These are phyloP conservation scores for Boletus pseudopeckii DNA, from an alignment of 768 basidiomycete species.

Conservation along the genomic window DNA sequence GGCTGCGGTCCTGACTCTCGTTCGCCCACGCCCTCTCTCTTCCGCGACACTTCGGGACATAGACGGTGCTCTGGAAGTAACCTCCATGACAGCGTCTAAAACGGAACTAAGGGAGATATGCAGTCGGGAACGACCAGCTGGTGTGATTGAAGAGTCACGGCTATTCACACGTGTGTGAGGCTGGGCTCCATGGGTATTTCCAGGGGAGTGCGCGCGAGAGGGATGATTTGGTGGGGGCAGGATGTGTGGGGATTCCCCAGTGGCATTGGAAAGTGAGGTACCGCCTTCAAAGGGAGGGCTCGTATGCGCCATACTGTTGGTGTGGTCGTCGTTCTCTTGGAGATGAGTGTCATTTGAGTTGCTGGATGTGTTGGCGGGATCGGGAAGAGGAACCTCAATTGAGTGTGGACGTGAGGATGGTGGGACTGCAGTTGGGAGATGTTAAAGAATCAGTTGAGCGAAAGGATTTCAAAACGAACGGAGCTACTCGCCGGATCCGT, in stretches of 20 bases:
- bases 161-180: not conserved
- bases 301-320: not conserved
- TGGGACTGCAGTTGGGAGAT: not conserved
- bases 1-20: slow-evolving; percentile 11
- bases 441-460: not conserved
- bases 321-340: not conserved
- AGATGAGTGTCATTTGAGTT: slow-evolving; percentile 1
- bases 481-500: not conserved
- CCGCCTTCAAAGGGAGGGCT: not conserved
- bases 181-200: not conserved
- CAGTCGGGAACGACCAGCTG: slow-evolving; percentile 12
- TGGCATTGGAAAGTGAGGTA: slow-evolving; percentile 32
- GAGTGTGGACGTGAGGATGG: not conserved
- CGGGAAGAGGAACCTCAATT: not conserved
- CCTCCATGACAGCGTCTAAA: slow-evolving; percentile 19
- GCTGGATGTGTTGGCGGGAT: slow-evolving; percentile 1
- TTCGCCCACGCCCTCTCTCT: slow-evolving; percentile 24
- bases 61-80: slow-evolving; percentile 14
- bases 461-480: not conserved
- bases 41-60: slow-evolving; percentile 34
- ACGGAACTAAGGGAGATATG: slow-evolving; percentile 18
- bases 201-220: slow-evolving; percentile 3
- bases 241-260: slow-evolving; percentile 19
- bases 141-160: not conserved
- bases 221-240: not conserved